Evolutionary conservation across 2,329 filamentous ascomycete genomes (phyloP), one percentile per base, ranked within the genome.

Genomic region (Penicillium concentricum): DNA sequence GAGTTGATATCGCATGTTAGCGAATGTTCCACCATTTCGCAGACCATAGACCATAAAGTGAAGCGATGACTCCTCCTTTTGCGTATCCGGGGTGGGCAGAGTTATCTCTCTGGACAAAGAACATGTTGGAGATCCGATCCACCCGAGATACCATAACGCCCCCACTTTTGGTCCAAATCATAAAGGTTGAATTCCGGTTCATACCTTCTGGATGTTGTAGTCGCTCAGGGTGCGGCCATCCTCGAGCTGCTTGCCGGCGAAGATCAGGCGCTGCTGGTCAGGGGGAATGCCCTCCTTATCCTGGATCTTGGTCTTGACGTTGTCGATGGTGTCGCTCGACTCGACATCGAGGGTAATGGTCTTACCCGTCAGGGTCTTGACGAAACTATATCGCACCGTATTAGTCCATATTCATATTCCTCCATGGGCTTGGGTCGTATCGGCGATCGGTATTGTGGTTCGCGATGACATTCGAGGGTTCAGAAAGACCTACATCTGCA

Each of bases 351-450:
- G 89, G 82, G 94, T 97, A 86, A 97, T 97, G 81, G 93, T 97
- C 91, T 97, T 97, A 83, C 94, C 93, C 86, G 93, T 97, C 78
- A 97, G 91, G 87, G 93, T 97, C 89, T 97, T 97, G 84, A 97
- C 93, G 89, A 97, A 97, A 88, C 91, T 95, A 82, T 69, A 59
- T 60, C 61, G 57, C 62, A 63, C 55, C 49, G 52, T 51, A 63
- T 73, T 69, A 71, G 67, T 60, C 61, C 55, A 61, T 30, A 18
- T 47, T 58, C 56, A 53, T 42, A 54, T 61, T 56, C 43, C 48
- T 48, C 41, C 48, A 59, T 38, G 3, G 20, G 20, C 67, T 60
- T 50, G 62, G 59, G 51, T 58, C 54, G 55, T 67, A 51, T 56
- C 54, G 53, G 45, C 48, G 41, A 46, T 68, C 66, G 55, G 59